Percentiles rank a stretch among this genome's conserved stretches.
Evolutionary conservation across 2,329 filamentous ascomycete genomes (phyloP).

Genomic region (Herpotrichia juniperi): DNA sequence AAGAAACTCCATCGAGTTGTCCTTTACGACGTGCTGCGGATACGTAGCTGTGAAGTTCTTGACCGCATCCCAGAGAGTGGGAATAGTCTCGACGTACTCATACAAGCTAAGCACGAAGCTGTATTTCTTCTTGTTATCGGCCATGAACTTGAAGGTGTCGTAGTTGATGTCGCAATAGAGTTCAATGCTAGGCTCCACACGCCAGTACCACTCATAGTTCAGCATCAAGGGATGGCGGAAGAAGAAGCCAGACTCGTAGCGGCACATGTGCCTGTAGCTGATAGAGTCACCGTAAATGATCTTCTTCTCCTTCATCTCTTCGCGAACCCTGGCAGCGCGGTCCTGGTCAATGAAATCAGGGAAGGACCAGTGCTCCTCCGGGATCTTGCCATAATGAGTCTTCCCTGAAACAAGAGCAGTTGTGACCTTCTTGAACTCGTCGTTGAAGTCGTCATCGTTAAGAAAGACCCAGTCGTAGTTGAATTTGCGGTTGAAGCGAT

Average conservation of each 20-base stretch:
- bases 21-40: constrained; percentile 83
- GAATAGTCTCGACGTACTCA: constrained; percentile 96
- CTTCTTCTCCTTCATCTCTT: constrained; percentile 92
- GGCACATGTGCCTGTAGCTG: constrained; percentile 99
- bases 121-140: constrained; percentile 97
- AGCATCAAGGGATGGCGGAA: constrained; percentile 93
- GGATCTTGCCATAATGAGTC: constrained; percentile 88
- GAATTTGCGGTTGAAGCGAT: constrained; percentile 96
- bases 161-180: constrained; percentile 95
- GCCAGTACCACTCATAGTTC: constrained; percentile 99
- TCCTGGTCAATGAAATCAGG: constrained; percentile 95
- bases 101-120: constrained; percentile 94
- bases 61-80: constrained; percentile 91
- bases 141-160: constrained; percentile 96
- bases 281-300: constrained; percentile 98
- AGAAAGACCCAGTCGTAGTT: constrained; percentile 99
- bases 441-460: constrained; percentile 94
- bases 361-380: constrained; percentile 95
- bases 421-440: constrained; percentile 91
- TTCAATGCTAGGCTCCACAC: constrained; percentile 95
- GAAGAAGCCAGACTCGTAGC: constrained; percentile 99
- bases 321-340: constrained; percentile 84
- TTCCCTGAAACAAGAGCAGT: constrained; percentile 88
- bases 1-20: constrained; percentile 88
- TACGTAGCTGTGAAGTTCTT: constrained; percentile 93